Evolutionary conservation across 208 protist genomes (phyloP).

Genomic region (Wallacemonas rigidus): DNA sequence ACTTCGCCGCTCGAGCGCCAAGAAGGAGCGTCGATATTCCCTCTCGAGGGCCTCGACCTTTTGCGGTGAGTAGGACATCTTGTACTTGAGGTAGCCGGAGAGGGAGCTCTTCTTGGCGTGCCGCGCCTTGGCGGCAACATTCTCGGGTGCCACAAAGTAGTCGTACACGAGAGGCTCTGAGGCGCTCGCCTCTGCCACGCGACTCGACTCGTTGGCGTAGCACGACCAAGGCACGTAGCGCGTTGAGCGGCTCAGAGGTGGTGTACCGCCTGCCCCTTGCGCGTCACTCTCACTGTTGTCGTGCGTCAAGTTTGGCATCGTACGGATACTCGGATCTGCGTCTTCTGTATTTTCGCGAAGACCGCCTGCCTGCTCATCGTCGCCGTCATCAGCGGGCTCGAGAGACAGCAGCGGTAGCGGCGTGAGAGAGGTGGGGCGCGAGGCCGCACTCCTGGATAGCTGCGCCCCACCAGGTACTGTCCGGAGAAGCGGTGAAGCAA

Average conservation of each 20-base stretch:
- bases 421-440: neutral
- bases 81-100: constrained; percentile 8
- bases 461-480: neutral
- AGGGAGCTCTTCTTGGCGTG: neutral
- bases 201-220: constrained; percentile 1
- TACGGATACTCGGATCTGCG: no score
- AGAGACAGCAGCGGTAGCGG: neutral
- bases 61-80: constrained; percentile 1
- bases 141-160: constrained; percentile 33
- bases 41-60: constrained; percentile 25
- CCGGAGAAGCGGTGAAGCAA: constrained; percentile 10
- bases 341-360: neutral
- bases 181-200: neutral
- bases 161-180: constrained; percentile 26
- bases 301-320: neutral
- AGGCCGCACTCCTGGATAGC: neutral
- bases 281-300: neutral
- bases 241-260: neutral
- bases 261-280: neutral
- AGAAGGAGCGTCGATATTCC: constrained; percentile 24
- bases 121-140: neutral
- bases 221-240: constrained; percentile 6
- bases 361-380: constrained; percentile 19
- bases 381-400: neutral
- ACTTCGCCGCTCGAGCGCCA: constrained; percentile 26